A percentile compares a stretch with the other conserved stretches of the same genome.
Conservation (phyloP, 2,329 filamentous ascomycete species). For the Penicillium decumbens region DNA sequence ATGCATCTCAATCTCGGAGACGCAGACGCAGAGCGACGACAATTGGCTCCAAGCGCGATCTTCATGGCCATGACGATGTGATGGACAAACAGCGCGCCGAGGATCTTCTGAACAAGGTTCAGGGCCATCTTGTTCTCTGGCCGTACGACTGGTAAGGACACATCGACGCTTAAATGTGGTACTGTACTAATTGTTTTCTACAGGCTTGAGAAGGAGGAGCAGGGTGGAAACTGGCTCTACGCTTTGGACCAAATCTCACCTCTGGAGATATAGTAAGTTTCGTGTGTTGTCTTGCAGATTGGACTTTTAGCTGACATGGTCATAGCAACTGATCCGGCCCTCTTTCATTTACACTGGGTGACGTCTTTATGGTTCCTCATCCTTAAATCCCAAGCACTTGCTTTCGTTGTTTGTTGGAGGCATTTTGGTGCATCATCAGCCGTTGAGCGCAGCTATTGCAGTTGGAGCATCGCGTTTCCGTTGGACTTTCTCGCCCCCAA, state of each 20-base stretch:
- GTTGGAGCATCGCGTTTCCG: conserved; percentile 10
- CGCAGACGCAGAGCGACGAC: conserved; percentile 45
- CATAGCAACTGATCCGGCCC: conserved; percentile 27
- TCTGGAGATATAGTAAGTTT: conserved; percentile 75
- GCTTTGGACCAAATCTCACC: conserved; percentile 94
- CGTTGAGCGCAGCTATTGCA: conserved; percentile 12
- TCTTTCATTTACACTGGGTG: conserved; percentile 12
- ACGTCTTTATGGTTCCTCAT: conserved; percentile 3
- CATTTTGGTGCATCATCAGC: background rate
- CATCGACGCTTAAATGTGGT: background rate
- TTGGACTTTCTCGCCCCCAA: background rate
- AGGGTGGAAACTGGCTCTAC: conserved; percentile 93
- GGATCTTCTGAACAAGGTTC: conserved; percentile 71
- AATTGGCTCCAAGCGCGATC: conserved; percentile 45
- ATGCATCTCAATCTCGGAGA: conserved; percentile 35
- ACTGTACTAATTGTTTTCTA: conserved; percentile 10
- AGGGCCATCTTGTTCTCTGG: conserved; percentile 85
- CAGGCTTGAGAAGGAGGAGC: conserved; percentile 79
- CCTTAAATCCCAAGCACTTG: background rate
- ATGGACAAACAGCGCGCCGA: conserved; percentile 72
- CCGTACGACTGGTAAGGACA: conserved; percentile 76
- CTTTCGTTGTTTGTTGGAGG: background rate
- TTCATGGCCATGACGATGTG: conserved; percentile 64
- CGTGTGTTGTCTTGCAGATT: background rate
- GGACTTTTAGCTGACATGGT: conserved; percentile 15